Evolutionary conservation across 2,329 filamentous ascomycete species (phyloP).

Genomic region (Amylocarpus encephaloides): DNA sequence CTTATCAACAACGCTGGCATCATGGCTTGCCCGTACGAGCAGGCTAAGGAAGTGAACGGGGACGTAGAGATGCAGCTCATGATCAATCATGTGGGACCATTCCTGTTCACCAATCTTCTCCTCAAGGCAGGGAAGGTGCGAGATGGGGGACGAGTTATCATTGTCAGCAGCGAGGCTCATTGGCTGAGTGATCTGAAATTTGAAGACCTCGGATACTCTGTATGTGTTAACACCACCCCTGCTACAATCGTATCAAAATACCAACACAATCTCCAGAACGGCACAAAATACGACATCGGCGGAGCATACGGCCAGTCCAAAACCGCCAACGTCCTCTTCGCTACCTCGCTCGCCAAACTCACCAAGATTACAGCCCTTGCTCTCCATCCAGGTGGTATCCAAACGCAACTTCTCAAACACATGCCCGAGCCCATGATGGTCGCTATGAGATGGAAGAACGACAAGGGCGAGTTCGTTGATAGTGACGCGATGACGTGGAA

Average conservation of each 20-base stretch:
- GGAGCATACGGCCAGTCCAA: slow-evolving; percentile 39
- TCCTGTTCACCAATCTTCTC: slow-evolving; percentile 45
- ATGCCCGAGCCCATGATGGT: neutral
- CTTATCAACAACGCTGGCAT: slow-evolving; percentile 19
- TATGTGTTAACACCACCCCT: neutral
- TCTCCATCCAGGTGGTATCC: neutral
- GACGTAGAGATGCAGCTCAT: slow-evolving; percentile 45
- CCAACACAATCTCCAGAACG: slow-evolving; percentile 13
- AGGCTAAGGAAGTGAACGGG: slow-evolving; percentile 34
- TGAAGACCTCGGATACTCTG: neutral
- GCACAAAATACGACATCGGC: slow-evolving; percentile 36
- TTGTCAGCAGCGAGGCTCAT: slow-evolving; percentile 39
- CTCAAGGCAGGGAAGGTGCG: slow-evolving; percentile 32
- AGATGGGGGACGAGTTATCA: slow-evolving; percentile 32
- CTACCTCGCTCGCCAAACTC: neutral
- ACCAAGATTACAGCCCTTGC: neutral
- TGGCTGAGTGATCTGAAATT: slow-evolving; percentile 37
- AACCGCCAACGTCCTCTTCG: slow-evolving; percentile 39
- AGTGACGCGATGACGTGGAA: neutral
- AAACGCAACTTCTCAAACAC: neutral
- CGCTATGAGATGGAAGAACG: neutral
- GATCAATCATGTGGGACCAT: slow-evolving; percentile 46
- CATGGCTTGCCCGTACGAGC: slow-evolving; percentile 8
- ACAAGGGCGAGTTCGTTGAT: neutral
- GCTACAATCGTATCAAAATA: neutral